phyloP scores from a whole-genome alignment of 306 rosid genomes.

The Gastrolobium villosum region DNA sequence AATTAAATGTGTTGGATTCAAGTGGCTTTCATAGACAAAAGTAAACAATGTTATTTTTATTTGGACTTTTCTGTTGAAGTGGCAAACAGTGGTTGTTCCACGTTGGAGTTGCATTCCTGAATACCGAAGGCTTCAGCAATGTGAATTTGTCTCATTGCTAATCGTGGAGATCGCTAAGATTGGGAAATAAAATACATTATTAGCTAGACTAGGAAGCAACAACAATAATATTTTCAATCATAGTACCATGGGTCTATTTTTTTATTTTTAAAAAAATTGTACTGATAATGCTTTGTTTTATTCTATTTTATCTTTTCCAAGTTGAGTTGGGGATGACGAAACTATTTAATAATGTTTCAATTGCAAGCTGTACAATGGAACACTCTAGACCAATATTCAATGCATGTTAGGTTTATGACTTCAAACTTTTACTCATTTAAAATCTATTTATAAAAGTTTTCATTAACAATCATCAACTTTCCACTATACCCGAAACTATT shows the following conservation, averaged over 20 bases:
- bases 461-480: not conserved
- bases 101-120: conserved; percentile 50
- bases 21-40: conserved; percentile 43
- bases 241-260: not conserved
- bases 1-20: conserved; percentile 49
- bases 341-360: conserved; percentile 30
- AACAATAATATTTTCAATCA: conserved; percentile 11
- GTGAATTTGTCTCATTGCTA: conserved; percentile 51
- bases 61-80: conserved; percentile 36
- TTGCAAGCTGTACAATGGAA: conserved; percentile 54
- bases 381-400: conserved; percentile 52
- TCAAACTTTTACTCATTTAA: not conserved
- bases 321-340: conserved; percentile 41
- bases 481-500: conserved; percentile 6
- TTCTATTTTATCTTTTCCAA: not conserved
- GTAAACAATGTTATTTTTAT: conserved; percentile 34
- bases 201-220: conserved; percentile 39
- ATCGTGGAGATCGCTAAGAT: conserved; percentile 51
- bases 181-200: conserved; percentile 17
- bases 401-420: conserved; percentile 38
- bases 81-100: conserved; percentile 48
- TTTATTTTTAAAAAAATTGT: not conserved
- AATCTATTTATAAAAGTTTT: not conserved
- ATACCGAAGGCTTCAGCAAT: conserved; percentile 44
- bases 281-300: conserved; percentile 17